These are phyloP conservation scores for Dinochytrium kinnereticum DNA, from an alignment of 371 early-diverging fungal genomes.

Conservation along the genomic window DNA sequence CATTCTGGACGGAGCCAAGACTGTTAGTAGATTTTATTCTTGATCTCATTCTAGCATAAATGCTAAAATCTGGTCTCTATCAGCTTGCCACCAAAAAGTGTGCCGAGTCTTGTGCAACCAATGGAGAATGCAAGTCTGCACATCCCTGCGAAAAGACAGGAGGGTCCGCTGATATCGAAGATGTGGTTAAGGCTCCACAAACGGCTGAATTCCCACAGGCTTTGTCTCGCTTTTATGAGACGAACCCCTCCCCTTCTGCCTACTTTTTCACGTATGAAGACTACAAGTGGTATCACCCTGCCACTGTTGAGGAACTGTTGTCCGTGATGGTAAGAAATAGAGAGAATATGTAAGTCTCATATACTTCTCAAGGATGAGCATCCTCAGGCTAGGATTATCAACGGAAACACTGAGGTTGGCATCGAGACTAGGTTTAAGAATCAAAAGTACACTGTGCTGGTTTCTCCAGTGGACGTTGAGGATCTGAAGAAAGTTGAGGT, in stretches of 20 bases:
- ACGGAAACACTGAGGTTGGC: conserved; percentile 81
- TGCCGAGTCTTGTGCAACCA: conserved; percentile 18
- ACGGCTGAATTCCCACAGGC: conserved; percentile 24
- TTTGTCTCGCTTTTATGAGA: conserved; percentile 12
- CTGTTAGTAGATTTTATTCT: too few species aligned
- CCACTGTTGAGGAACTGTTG: conserved; percentile 63
- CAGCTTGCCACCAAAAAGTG: conserved; percentile 15
- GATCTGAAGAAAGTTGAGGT: conserved; percentile 56
- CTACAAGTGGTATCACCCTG: conserved; percentile 68
- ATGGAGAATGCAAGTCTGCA: conserved; percentile 28
- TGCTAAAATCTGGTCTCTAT: neutral
- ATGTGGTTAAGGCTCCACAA: conserved; percentile 18
- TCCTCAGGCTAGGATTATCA: conserved; percentile 71
- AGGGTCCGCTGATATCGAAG: conserved; percentile 42
- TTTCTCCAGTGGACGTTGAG: conserved; percentile 66
- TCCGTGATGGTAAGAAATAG: conserved; percentile 40
- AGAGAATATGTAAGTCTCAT: neutral
- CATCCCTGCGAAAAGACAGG: conserved; percentile 17
- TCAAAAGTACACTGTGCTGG: conserved; percentile 62
- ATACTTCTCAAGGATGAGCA: conserved; percentile 43
- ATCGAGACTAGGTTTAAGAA: conserved; percentile 75
- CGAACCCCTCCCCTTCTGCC: conserved; percentile 12
- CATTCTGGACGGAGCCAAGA: conserved; percentile 79
- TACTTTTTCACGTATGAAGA: conserved; percentile 47
- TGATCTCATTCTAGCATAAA: neutral